These are phyloP conservation scores for Neurospora discreta DNA, from an alignment of 495 filamentous ascomycete genomes.

Conservation along the genomic window DNA sequence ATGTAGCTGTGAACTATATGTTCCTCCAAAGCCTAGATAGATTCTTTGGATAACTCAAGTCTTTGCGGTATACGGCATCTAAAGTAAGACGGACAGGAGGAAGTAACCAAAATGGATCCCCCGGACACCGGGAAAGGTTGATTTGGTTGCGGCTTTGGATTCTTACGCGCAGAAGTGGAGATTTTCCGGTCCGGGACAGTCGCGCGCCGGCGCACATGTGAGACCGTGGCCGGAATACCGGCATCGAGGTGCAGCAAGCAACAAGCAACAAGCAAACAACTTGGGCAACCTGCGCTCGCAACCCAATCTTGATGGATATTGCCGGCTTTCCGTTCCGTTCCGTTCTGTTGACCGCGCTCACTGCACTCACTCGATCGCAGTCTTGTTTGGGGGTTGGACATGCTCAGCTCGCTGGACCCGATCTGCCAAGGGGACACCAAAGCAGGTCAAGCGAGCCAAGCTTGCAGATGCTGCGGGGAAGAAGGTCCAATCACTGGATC, in stretches of 20 bases:
- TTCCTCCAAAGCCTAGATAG: no score
- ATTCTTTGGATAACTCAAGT: no score
- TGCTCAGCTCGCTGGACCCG: not conserved
- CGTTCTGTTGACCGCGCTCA: not conserved
- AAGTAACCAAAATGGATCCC: not conserved
- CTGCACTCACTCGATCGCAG: not conserved
- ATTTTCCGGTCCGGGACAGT: not conserved
- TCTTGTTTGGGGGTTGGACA: not conserved
- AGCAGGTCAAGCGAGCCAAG: not conserved
- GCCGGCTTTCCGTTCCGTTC: not conserved
- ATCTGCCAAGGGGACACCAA: not conserved
- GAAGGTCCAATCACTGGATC: not conserved
- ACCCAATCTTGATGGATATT: not conserved
- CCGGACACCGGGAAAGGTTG: not conserved
- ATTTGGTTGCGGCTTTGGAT: not conserved
- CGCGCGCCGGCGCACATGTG: not conserved
- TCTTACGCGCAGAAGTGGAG: not conserved
- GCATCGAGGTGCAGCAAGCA: not conserved
- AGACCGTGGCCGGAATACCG: not conserved
- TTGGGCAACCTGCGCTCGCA: not conserved
- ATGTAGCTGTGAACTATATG: no score
- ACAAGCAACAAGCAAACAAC: not conserved
- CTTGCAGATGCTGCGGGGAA: not conserved
- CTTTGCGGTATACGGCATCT: no score
- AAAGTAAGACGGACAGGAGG: not conserved